phyloP scores from a whole-genome alignment of 345 rosid species.

The Populus pruinosa region DNA sequence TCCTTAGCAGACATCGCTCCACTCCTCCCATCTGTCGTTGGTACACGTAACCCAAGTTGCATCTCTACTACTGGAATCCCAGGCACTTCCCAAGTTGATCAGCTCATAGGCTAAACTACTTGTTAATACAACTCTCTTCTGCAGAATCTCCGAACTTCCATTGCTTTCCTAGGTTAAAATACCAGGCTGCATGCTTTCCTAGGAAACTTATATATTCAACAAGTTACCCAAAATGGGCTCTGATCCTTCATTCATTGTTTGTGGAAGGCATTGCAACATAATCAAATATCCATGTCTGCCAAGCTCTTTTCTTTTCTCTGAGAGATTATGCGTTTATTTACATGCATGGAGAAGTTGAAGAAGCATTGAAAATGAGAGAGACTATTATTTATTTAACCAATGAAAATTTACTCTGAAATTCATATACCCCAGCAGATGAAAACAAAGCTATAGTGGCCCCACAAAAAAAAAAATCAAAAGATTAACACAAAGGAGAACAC shows the following conservation, averaged over 20 bases:
- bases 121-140: too few relatives aligned
- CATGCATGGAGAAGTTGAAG: background rate
- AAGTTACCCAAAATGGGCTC: background rate
- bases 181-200: background rate
- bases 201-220: background rate
- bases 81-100: background rate
- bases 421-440: background rate
- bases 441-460: background rate
- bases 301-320: background rate
- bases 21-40: background rate
- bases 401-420: too few relatives aligned
- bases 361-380: too few relatives aligned
- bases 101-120: background rate
- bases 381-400: too few relatives aligned
- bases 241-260: background rate
- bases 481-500: background rate
- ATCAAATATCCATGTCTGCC: background rate
- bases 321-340: background rate
- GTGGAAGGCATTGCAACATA: background rate
- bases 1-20: background rate
- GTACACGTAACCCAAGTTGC: conserved; percentile 10
- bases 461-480: background rate
- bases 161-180: background rate
- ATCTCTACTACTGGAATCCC: background rate
- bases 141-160: too few relatives aligned